These are phyloP conservation scores for Shiraia bambusicola DNA, from an alignment of 2,329 filamentous ascomycete genomes.

Conservation along the genomic window DNA sequence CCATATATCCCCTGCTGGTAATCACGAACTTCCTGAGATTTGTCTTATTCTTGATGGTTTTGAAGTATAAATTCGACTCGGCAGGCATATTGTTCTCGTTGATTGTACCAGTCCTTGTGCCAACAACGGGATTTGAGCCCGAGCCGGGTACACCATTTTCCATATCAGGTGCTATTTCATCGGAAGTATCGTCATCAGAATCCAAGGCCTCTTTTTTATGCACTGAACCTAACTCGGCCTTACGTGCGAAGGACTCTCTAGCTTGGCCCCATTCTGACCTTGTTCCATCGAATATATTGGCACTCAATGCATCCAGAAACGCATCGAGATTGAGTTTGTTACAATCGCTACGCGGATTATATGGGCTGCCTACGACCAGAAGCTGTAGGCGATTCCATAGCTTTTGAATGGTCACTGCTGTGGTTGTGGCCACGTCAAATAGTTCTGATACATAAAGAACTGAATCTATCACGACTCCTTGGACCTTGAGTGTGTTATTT, in stretches of 20 bases:
- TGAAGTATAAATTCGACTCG: background rate
- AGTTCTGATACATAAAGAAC: background rate
- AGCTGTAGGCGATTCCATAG: background rate
- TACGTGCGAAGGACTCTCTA: background rate
- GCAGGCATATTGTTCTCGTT: background rate
- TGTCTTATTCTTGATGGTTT: background rate
- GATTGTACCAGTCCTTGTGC: too few relatives aligned
- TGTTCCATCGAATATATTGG: background rate
- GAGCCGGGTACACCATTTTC: background rate
- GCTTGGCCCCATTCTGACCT: background rate
- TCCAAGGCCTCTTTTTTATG: too few relatives aligned
- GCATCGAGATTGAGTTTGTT: background rate
- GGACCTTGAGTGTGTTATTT: background rate
- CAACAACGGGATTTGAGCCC: too few relatives aligned
- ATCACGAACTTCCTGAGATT: slow-evolving; percentile 4
- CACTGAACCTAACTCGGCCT: background rate
- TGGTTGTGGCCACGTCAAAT: background rate
- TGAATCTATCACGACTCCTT: background rate
- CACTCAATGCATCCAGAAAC: background rate
- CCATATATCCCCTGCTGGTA: slow-evolving; percentile 6
- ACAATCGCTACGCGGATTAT: background rate
- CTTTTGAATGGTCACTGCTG: background rate
- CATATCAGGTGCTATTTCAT: too few relatives aligned
- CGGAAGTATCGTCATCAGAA: too few relatives aligned
- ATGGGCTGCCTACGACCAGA: background rate